Evolutionary conservation across 768 basidiomycete species (phyloP).

Genomic region (Rhizopogon salebrosus): DNA sequence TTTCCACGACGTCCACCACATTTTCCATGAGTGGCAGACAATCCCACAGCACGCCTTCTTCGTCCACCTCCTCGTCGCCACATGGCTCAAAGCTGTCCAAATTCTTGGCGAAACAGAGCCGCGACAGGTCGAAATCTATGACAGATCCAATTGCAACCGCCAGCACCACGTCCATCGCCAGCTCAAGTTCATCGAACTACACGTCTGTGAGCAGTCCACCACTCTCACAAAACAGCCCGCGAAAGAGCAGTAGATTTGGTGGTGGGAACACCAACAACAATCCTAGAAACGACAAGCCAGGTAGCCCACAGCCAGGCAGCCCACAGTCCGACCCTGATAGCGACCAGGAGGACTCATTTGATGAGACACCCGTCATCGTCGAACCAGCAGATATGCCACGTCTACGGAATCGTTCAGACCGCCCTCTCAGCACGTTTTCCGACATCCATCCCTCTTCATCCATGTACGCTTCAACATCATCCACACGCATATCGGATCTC

Average conservation of each 20-base stretch:
- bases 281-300: slow-evolving; percentile 16
- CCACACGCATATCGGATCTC: slow-evolving; percentile 57
- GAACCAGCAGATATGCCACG: slow-evolving; percentile 56
- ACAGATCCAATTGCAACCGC: slow-evolving; percentile 31
- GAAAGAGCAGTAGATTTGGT: slow-evolving; percentile 33
- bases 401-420: slow-evolving; percentile 49
- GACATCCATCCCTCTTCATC: slow-evolving; percentile 41
- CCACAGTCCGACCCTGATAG: slow-evolving; percentile 20
- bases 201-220: slow-evolving; percentile 26
- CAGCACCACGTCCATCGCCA: slow-evolving; percentile 32
- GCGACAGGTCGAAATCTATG: slow-evolving; percentile 58
- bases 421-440: slow-evolving; percentile 43
- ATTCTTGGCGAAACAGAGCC: slow-evolving; percentile 59
- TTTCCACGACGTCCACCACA: slow-evolving; percentile 2
- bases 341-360: slow-evolving; percentile 29
- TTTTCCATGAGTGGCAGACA: slow-evolving; percentile 41
- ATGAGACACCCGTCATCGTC: slow-evolving; percentile 62
- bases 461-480: slow-evolving; percentile 42
- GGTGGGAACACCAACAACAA: slow-evolving; percentile 10
- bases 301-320: neutral
- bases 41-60: slow-evolving; percentile 36
- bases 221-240: slow-evolving; percentile 21
- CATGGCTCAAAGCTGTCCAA: slow-evolving; percentile 56
- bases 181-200: slow-evolving; percentile 35
- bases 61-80: slow-evolving; percentile 36